Percentiles rank a stretch among this genome's conserved stretches.
phyloP scores from a whole-genome alignment of 2,329 filamentous ascomycete genomes.

The Trichoderma endophyticum region DNA sequence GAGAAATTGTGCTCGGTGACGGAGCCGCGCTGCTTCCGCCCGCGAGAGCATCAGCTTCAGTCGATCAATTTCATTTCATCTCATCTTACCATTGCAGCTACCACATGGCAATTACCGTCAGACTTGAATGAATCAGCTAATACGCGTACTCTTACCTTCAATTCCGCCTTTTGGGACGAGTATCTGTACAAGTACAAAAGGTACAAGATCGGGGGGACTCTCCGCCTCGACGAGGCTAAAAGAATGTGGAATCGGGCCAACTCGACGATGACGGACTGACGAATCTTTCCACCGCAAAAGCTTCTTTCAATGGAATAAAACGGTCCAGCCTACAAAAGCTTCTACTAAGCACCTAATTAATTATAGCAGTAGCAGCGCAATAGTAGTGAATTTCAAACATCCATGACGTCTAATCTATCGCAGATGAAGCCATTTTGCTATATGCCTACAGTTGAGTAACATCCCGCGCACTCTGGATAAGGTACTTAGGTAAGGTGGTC shows the following conservation, averaged over 20 bases:
- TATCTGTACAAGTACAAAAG: background rate
- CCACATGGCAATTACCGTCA: constrained; percentile 3
- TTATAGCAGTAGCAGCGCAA: background rate
- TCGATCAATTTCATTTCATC: background rate
- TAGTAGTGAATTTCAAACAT: background rate
- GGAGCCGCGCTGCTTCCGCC: background rate
- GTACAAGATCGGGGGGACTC: background rate
- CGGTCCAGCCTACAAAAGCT: background rate
- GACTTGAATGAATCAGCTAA: background rate
- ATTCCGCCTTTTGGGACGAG: background rate
- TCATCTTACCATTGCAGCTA: background rate
- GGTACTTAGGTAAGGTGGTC: background rate
- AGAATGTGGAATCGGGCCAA: constrained; percentile 10
- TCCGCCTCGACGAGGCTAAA: background rate
- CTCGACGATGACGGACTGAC: background rate
- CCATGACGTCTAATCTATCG: background rate
- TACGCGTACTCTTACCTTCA: constrained; percentile 1
- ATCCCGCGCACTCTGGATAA: background rate
- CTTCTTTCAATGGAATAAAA: background rate
- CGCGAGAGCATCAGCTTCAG: background rate
- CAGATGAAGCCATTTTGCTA: background rate
- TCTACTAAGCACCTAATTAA: background rate
- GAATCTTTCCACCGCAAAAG: constrained; percentile 2
- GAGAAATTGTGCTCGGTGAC: background rate
- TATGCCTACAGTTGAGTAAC: background rate